phyloP scores from a whole-genome alignment of 163 green algal species.

The Coccomyxa subellipsoidea region DNA sequence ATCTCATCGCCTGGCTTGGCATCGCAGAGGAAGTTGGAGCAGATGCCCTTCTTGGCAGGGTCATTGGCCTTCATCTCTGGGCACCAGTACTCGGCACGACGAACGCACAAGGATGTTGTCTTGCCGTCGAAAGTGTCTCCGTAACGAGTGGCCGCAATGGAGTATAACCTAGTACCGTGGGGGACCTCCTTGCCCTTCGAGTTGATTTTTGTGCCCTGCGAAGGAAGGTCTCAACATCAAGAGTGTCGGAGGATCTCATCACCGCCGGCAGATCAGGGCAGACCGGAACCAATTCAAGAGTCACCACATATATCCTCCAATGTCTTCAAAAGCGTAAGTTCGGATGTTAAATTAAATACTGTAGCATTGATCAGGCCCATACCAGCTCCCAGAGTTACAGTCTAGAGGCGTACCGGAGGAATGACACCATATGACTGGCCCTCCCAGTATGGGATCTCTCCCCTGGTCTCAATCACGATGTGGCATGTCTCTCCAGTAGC shows the following conservation, averaged over 20 bases:
- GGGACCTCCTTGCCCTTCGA: conserved; percentile 93
- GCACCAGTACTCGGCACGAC: conserved; percentile 89
- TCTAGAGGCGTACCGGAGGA: conserved; percentile 66
- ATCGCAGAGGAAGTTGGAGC: conserved; percentile 99
- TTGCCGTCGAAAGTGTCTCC: conserved; percentile 95
- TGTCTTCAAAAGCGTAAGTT: too few relatives aligned
- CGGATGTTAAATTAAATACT: too few relatives aligned
- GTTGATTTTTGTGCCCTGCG: conserved; percentile 91
- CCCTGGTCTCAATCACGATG: conserved; percentile 89
- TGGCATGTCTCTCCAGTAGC: conserved; percentile 93
- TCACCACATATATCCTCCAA: too few relatives aligned
- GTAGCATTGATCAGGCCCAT: neutral
- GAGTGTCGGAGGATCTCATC: neutral
- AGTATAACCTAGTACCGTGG: conserved; percentile 96
- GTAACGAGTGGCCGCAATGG: conserved; percentile 95
- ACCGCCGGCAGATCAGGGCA: neutral
- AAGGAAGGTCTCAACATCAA: too few relatives aligned
- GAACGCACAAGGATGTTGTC: conserved; percentile 95
- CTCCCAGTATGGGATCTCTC: conserved; percentile 97
- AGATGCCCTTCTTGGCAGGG: conserved; percentile 99
- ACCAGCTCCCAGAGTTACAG: neutral
- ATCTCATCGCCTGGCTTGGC: conserved; percentile 88
- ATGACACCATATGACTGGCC: conserved; percentile 98
- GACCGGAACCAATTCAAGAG: neutral
- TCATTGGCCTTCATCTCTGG: conserved; percentile 86